Base-by-base conservation (phyloP, 2,329 filamentous ascomycete species). In the Pseudocercospora pini-densiflorae region DNA sequence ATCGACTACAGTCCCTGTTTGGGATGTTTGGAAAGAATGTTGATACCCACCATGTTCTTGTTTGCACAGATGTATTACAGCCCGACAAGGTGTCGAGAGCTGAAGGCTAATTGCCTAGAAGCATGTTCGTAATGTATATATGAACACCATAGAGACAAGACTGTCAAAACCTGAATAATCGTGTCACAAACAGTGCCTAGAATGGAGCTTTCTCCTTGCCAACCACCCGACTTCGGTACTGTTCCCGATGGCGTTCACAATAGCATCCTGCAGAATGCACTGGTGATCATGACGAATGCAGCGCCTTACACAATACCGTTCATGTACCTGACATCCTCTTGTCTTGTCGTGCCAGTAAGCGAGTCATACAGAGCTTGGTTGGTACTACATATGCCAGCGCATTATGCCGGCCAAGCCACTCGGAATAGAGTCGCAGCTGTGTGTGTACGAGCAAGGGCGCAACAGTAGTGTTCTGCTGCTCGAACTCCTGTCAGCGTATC, bases 41-140 rank as follows among this genome's bases (percentile, higher is more conserved):
- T 63, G 65, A 69, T 69, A 69, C 68, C 68, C 65, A 60, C 29
- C 19, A 58, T 14, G 19, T 58, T 43, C 24, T 55, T 33, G 53
- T 23, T 58, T 58, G 55, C n/a, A 23, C n/a, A 24, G 33, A 58
- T 23, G 24, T 29, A 58, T 31, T 10, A 29, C 27, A 27, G 51
- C 51, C 12, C 51, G 24, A 19, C 47, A 51, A 27, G 47, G 24
- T 51, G 19, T 27, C 47, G 47, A 27, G 21, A 51, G 21, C 19
- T 23, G 47, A 24, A 14, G 19, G 19, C 21, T 29, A 31, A n/a
- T 27, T 29, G 21, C 12, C 16, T 29, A 54, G 45, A 29, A 21
- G 59, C 59, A 58, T 68, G 53, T 68, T 62, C 66, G 49, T 70
- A 67, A 69, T 70, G 68, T 70, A 68, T 68, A 67, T 58, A 70